phyloP scores from a whole-genome alignment of 371 early-diverging fungal species.

The Coemansia sp. region DNA sequence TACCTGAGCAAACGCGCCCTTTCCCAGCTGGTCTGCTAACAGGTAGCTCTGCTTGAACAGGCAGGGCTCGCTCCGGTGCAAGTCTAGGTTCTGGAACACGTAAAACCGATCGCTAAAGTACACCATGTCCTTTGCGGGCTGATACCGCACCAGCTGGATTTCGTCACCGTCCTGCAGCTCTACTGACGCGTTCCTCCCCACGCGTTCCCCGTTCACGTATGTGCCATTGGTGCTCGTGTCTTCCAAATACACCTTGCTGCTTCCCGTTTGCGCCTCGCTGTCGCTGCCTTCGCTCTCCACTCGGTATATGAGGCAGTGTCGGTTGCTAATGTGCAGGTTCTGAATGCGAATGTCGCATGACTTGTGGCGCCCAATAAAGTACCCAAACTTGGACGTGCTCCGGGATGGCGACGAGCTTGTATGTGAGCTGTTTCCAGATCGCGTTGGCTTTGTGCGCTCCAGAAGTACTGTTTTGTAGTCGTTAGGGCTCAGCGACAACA shows the following conservation, averaged over 20 bases:
- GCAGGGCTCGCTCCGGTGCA: conserved; percentile 42
- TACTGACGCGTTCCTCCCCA: conserved; percentile 56
- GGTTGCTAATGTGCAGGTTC: conserved; percentile 63
- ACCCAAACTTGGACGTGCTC: conserved; percentile 55
- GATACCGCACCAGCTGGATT: conserved; percentile 61
- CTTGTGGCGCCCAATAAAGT: conserved; percentile 62
- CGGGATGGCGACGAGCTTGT: background rate
- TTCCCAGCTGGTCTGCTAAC: conserved; percentile 54
- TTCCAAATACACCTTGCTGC: conserved; percentile 36
- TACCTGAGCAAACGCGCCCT: conserved; percentile 70
- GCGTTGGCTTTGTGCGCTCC: conserved; percentile 43
- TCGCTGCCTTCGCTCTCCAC: conserved; percentile 21
- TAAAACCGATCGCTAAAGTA: conserved; percentile 40
- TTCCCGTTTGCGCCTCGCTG: conserved; percentile 46
- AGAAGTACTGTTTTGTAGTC: conserved; percentile 47
- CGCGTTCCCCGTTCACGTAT: conserved; percentile 61
- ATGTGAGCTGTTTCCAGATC: conserved; percentile 17
- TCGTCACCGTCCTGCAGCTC: conserved; percentile 63
- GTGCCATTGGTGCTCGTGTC: conserved; percentile 73
- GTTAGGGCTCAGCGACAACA: conserved; percentile 54
- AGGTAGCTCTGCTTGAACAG: conserved; percentile 57
- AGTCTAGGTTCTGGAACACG: conserved; percentile 50
- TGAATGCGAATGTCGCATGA: conserved; percentile 63
- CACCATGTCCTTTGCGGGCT: conserved; percentile 49
- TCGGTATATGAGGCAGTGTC: conserved; percentile 72